A percentile compares a stretch with the other conserved stretches of the same genome.
phyloP scores from a whole-genome alignment of 1,139 yeast genomes.

The Yamadazyma siamensis region DNA sequence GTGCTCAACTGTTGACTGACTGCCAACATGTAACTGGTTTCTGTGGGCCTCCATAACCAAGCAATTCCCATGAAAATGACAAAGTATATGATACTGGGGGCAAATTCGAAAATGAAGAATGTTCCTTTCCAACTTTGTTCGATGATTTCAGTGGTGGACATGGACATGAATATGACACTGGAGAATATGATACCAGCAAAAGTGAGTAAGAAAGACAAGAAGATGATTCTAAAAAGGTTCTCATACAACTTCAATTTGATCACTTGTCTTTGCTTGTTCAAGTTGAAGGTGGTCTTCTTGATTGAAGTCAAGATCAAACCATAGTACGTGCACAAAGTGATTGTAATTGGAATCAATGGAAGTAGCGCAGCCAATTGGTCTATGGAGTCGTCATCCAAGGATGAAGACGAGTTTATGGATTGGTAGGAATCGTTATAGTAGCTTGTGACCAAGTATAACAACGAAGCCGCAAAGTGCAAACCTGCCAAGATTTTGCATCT shows the following conservation, averaged over 20 bases:
- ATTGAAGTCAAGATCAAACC: slow-evolving; percentile 71
- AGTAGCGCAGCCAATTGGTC: slow-evolving; percentile 27
- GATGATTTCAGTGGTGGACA: slow-evolving; percentile 71
- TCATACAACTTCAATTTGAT: slow-evolving; percentile 88
- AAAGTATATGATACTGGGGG: slow-evolving; percentile 91
- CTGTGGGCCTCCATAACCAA: slow-evolving; percentile 96
- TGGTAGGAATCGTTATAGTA: slow-evolving; percentile 40
- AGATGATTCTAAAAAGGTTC: slow-evolving; percentile 69
- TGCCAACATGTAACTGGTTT: slow-evolving; percentile 90
- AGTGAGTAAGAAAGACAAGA: slow-evolving; percentile 55
- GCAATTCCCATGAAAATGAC: slow-evolving; percentile 80
- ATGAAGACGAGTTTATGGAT: slow-evolving; percentile 18
- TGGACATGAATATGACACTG: slow-evolving; percentile 67
- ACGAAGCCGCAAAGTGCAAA: slow-evolving; percentile 65
- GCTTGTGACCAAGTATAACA: slow-evolving; percentile 64
- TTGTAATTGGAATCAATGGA: slow-evolving; percentile 65
- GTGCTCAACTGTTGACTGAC: slow-evolving; percentile 91
- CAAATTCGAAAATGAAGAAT: slow-evolving; percentile 85
- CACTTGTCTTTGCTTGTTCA: slow-evolving; percentile 84
- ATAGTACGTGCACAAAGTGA: slow-evolving; percentile 72
- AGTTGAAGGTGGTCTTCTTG: slow-evolving; percentile 66
- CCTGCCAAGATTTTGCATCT: slow-evolving; percentile 76
- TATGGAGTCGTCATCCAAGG: slow-evolving; percentile 17
- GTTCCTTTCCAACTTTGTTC: slow-evolving; percentile 92
- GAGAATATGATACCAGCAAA: slow-evolving; percentile 64